Evolutionary conservation across 306 rosid genomes (phyloP).

Genomic region (Lathyrus oleraceus): DNA sequence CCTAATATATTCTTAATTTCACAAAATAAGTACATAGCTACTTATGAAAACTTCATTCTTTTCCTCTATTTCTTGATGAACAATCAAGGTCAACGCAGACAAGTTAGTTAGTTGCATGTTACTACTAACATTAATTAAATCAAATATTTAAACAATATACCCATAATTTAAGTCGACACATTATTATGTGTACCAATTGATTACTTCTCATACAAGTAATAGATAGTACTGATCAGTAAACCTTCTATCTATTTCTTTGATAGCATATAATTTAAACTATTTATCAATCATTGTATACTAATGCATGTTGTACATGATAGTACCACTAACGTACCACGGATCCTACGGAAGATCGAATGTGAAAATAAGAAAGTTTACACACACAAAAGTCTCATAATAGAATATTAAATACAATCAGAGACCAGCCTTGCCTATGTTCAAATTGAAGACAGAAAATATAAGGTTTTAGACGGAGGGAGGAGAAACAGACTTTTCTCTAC

Average conservation of each 20-base stretch:
- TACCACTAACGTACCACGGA: conserved; percentile 51
- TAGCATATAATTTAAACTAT: background rate
- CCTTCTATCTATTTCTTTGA: background rate
- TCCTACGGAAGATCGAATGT: conserved; percentile 20
- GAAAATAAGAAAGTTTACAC: background rate
- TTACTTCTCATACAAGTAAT: conserved; percentile 7
- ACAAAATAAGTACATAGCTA: background rate
- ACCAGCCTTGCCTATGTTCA: conserved; percentile 12
- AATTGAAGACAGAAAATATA: too few relatives aligned
- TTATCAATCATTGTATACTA: background rate
- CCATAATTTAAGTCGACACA: conserved; percentile 12
- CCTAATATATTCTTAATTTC: background rate
- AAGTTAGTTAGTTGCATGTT: conserved; percentile 49
- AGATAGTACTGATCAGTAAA: background rate
- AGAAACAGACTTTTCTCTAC: too few relatives aligned
- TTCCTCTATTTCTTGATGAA: conserved; percentile 38
- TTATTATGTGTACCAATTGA: conserved; percentile 36
- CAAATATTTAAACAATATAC: background rate
- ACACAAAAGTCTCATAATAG: background rate
- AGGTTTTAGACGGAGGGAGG: too few relatives aligned
- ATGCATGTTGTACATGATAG: background rate
- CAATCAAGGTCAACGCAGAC: conserved; percentile 35
- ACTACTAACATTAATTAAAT: conserved; percentile 22
- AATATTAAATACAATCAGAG: background rate
- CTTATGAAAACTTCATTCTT: background rate